phyloP scores from a whole-genome alignment of 75 land plant species.

The Selaginella moellendorffii region DNA sequence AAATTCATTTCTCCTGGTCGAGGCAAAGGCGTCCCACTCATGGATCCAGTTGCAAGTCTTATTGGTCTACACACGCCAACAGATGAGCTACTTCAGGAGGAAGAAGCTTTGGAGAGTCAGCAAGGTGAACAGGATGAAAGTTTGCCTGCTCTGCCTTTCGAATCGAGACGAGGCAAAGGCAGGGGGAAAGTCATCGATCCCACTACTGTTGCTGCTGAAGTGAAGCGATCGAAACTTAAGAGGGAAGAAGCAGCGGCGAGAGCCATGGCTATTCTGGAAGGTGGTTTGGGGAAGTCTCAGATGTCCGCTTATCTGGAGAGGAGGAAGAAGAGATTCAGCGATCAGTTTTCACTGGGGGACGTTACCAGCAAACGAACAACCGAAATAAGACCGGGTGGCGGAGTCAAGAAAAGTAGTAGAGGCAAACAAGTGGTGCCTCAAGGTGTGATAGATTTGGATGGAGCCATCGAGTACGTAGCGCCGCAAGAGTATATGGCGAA shows the following conservation, averaged over 20 bases:
- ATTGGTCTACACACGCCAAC: not conserved
- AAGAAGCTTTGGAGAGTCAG: not conserved
- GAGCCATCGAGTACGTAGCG: not conserved
- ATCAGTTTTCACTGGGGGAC: not conserved
- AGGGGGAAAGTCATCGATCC: not conserved
- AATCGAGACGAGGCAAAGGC: not conserved
- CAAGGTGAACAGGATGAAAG: not conserved
- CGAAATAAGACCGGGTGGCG: not conserved
- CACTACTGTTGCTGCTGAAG: not conserved
- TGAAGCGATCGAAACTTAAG: not conserved
- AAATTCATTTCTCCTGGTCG: not conserved
- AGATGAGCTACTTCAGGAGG: not conserved
- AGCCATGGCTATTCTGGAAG: not conserved
- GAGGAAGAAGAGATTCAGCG: not conserved
- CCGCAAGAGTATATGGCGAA: not conserved
- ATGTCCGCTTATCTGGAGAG: not conserved
- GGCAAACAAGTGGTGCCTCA: not conserved
- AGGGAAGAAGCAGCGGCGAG: not conserved
- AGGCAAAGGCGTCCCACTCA: not conserved
- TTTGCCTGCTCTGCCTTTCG: not conserved
- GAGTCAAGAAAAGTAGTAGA: not conserved
- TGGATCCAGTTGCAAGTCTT: not conserved
- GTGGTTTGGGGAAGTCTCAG: not conserved
- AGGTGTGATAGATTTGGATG: not conserved
- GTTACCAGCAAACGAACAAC: not conserved